phyloP scores from a whole-genome alignment of 148 eudicot species.

The Rhododendron simsii region DNA sequence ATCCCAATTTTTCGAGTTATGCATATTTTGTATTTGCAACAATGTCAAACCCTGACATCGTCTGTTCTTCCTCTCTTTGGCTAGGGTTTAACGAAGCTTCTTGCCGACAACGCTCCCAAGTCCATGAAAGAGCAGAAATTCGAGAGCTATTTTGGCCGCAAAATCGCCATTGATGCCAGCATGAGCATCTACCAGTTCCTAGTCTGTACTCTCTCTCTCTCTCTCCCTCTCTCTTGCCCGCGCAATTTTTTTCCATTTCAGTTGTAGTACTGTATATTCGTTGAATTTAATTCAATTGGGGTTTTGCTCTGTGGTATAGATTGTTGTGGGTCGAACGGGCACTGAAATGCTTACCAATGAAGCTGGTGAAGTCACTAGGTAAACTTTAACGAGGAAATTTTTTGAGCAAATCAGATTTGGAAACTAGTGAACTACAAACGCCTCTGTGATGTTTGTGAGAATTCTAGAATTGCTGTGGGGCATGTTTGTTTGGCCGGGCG shows the following conservation, averaged over 20 bases:
- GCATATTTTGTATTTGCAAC: background rate
- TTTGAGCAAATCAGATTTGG: too few species aligned
- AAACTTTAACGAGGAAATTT: too few species aligned
- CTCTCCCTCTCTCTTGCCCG: background rate
- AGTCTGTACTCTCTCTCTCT: conserved; percentile 26
- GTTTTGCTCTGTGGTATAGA: conserved; percentile 35
- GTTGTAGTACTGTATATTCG: background rate
- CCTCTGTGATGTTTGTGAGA: too few species aligned
- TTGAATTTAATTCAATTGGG: background rate
- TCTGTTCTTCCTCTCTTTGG: background rate
- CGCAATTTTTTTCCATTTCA: background rate
- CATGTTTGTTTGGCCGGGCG: too few species aligned
- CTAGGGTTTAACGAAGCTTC: conserved; percentile 98
- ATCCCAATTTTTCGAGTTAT: background rate
- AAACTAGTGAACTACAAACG: too few species aligned
- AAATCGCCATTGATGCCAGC: conserved; percentile 95
- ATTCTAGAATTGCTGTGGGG: too few species aligned
- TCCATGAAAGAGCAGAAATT: conserved; percentile 95
- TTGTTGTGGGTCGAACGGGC: conserved; percentile 89
- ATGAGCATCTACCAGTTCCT: conserved; percentile 99
- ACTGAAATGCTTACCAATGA: conserved; percentile 93
- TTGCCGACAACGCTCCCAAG: conserved; percentile 93
- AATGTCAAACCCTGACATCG: background rate
- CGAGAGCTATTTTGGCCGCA: conserved; percentile 87
- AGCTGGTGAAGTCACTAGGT: conserved; percentile 99